Evolutionary conservation across 257 asterid species (phyloP).

Genomic region (Rubia yunnanensis): DNA sequence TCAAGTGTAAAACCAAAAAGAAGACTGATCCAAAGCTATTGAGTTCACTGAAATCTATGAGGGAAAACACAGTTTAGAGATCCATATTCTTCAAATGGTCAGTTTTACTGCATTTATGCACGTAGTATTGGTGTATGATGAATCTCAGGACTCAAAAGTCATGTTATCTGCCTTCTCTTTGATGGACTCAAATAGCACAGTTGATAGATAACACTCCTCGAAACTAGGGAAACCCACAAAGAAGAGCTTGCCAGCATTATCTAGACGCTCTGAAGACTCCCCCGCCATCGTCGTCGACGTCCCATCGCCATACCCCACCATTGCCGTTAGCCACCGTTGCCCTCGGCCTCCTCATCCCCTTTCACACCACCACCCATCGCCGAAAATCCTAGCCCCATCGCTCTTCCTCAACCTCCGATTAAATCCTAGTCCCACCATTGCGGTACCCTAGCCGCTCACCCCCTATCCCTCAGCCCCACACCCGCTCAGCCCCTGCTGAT

Average conservation of each 20-base stretch:
- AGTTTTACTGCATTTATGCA: neutral
- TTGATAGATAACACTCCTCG: slow-evolving; percentile 85
- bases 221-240: slow-evolving; percentile 62
- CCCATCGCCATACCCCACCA: too few species aligned
- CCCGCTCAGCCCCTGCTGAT: too few species aligned
- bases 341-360: too few species aligned
- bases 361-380: too few species aligned
- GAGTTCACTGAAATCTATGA: neutral
- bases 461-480: too few species aligned
- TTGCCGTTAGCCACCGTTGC: too few species aligned
- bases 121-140: neutral
- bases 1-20: neutral
- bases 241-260: slow-evolving; percentile 48
- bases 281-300: too few species aligned
- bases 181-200: slow-evolving; percentile 70
- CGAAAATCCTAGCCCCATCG: too few species aligned
- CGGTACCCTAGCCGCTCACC: too few species aligned
- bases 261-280: slow-evolving; percentile 75
- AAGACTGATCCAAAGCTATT: neutral
- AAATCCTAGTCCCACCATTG: too few species aligned
- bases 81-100: neutral
- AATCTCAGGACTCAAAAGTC: slow-evolving; percentile 52
- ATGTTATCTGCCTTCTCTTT: slow-evolving; percentile 71
- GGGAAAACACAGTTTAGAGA: neutral
- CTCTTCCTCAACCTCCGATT: too few species aligned